Evolutionary conservation across 2,329 filamentous ascomycete species (phyloP).

Genomic region (Paecilomyces niveus): DNA sequence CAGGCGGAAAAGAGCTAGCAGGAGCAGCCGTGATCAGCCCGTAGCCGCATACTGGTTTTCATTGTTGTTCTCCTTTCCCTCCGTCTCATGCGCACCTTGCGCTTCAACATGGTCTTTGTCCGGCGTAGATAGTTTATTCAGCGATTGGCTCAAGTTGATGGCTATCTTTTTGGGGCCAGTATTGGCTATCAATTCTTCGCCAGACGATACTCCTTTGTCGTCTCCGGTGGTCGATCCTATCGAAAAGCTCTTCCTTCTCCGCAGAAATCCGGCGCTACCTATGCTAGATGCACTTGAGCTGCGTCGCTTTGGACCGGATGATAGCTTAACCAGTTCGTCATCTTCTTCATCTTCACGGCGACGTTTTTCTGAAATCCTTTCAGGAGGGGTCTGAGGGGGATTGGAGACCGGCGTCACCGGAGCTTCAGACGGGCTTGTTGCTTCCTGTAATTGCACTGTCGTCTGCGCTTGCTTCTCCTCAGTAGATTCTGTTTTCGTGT

Average conservation of each 20-base stretch:
- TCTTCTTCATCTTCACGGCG: constrained; percentile 83
- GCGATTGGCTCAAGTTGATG: constrained; percentile 28
- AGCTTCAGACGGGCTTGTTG: constrained; percentile 20
- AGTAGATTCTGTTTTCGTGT: constrained; percentile 38
- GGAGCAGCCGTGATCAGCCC: not conserved
- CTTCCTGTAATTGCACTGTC: constrained; percentile 14
- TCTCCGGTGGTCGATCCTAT: constrained; percentile 15
- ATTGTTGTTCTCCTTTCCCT: not conserved
- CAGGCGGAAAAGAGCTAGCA: not conserved
- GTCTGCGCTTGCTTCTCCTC: constrained; percentile 12
- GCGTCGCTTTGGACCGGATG: constrained; percentile 42
- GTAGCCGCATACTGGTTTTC: not conserved
- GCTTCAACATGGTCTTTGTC: constrained; percentile 7
- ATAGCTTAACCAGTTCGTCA: constrained; percentile 80
- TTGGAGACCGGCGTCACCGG: constrained; percentile 16
- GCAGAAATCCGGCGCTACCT: constrained; percentile 22
- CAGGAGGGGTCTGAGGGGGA: constrained; percentile 47
- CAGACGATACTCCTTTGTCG: constrained; percentile 16
- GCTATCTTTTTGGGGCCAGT: constrained; percentile 31
- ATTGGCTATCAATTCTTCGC: constrained; percentile 4
- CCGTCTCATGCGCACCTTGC: not conserved
- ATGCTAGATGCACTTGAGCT: constrained; percentile 34
- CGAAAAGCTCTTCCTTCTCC: constrained; percentile 26
- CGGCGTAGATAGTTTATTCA: constrained; percentile 13
- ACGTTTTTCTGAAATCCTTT: constrained; percentile 80